Conservation (phyloP, 2,329 filamentous ascomycete species). For the Metarhizium anisopliae region DNA sequence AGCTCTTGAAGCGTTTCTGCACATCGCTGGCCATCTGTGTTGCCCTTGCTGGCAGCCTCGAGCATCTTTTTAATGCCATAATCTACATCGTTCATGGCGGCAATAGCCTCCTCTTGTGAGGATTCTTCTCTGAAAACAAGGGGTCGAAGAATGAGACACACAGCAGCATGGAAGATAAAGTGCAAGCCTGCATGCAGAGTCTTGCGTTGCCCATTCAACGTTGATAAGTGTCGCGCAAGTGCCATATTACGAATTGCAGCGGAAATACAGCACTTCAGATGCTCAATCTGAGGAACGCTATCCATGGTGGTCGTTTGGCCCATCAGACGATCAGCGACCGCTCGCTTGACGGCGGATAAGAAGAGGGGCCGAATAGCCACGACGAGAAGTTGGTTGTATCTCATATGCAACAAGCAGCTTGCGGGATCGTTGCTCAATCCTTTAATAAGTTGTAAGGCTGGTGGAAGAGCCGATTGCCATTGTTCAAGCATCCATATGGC, state of each 20-base stretch:
- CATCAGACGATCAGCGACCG: constrained; percentile 31
- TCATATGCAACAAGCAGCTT: constrained; percentile 38
- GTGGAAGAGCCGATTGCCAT: constrained; percentile 31
- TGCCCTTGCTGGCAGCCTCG: constrained; percentile 27
- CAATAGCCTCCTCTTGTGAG: constrained; percentile 13
- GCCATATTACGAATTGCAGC: constrained; percentile 37
- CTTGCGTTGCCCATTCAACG: constrained; percentile 27
- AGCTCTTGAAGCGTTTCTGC: constrained; percentile 29
- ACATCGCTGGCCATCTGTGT: constrained; percentile 29
- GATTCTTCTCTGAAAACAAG: constrained; percentile 24
- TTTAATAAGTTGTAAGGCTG: constrained; percentile 26
- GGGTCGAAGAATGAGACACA: constrained; percentile 37
- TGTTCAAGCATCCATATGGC: constrained; percentile 31
- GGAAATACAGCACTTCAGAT: constrained; percentile 29
- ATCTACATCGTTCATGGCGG: constrained; percentile 22
- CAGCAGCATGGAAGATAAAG: constrained; percentile 40
- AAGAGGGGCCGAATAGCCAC: constrained; percentile 39
- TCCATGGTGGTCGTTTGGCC: constrained; percentile 15
- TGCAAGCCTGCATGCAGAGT: constrained; percentile 36
- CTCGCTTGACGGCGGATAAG: constrained; percentile 36
- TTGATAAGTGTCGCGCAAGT: constrained; percentile 31
- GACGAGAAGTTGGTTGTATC: constrained; percentile 40
- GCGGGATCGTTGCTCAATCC: constrained; percentile 31
- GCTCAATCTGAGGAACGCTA: constrained; percentile 14
- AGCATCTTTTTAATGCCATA: constrained; percentile 34